Evolutionary conservation across 2,329 filamentous ascomycete genomes (phyloP), one percentile per base, ranked within the genome.

Genomic region (Anisogramma anomala): DNA sequence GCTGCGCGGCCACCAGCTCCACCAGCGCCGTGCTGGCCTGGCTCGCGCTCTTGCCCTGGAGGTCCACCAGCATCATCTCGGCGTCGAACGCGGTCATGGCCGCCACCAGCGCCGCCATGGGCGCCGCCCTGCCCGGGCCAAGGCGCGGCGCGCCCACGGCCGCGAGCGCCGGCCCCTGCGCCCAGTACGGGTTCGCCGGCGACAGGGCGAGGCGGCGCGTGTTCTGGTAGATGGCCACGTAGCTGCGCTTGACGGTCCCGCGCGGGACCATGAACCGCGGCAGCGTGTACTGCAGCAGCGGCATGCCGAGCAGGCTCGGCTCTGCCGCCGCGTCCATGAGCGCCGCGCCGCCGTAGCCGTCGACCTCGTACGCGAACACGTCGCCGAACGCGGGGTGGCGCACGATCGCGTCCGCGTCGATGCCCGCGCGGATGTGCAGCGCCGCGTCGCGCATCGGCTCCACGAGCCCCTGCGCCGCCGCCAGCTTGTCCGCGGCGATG

Each of bases 361-460:
- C 82, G 7, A 84, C 79, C 58, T 87, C 82, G 55, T 77, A 87
- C 1, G 82, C 82, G 52, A 83, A 87, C 10, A 88, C 78, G n/a
- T 73, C 62, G 33, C 77, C 77, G 51, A 73, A 79, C 6, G 66
- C 71, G 19, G 74, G 70, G 55, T 80, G 38, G 25, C 44, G 52
- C 3, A 84, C 74, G 1, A 91, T 72, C 4, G 80, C 87, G 52
- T 89, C 74, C 36, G 78, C 69, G 54, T 75, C 77, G 37, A 89
- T 77, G 2, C 77, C 82, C 5, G 69, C 64, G 39, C 73, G 71
- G 45, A 94, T 84, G 8, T 74, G 69, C 13, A 68, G 66, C 19
- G 79, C 71, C 43, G 83, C 64, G 27, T 61, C 59, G 11, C 61
- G 61, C 72, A 84, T 83, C 42, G 61, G 55, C 1, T 52, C 48